Evolutionary conservation across 2,329 filamentous ascomycete species (phyloP), one percentile per base, ranked within the genome.

Genomic region (Nigrograna mackinnonii): DNA sequence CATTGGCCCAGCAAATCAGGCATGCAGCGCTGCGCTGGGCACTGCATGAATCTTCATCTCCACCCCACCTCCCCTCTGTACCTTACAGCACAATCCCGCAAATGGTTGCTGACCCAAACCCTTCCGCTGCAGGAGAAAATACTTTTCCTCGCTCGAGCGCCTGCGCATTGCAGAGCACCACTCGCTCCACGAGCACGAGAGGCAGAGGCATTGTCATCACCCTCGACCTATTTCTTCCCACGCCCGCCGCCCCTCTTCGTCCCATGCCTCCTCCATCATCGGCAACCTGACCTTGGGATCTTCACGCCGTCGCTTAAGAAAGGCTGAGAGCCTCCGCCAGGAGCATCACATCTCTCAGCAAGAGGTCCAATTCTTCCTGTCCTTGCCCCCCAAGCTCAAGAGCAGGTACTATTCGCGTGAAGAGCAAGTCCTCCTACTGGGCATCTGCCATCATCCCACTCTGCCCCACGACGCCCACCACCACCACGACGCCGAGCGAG

Each of bases 101-200:
- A 22, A 39, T 33, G 34, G 37, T 35, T 40, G 31, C 45, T 39
- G 40, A 51, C 58, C 48, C 45, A 19, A 21, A 57, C 48, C 48
- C 55, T 62, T 50, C 58, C 52, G 53, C 35, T 47, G 41, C 39
- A 76, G 73, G 58, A 69, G 69, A 59, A 77, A 89, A 81, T 89
- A 87, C 71, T 89, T 89, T 71, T 87, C 85, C 22, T 84, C 82
- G 6, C 76, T 86, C 49, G 86, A 90, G 68, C 80, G 85, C 44
- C 76, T 87, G 44, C 81, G 82, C 55, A 82, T 89, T 62, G 79
- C 79, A 37, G 82, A 83, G 55, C 70, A 69, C 37, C 66, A 71
- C 33, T 67, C 63, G 36, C 35, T 49, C 40, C 52, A 55, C 54
- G 59, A 53, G 41, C 49, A 59, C 44, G 46, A 58, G 26, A 38